These are phyloP conservation scores for Rauvolfia tetraphylla DNA, from an alignment of 257 asterid genomes.

Conservation along the genomic window DNA sequence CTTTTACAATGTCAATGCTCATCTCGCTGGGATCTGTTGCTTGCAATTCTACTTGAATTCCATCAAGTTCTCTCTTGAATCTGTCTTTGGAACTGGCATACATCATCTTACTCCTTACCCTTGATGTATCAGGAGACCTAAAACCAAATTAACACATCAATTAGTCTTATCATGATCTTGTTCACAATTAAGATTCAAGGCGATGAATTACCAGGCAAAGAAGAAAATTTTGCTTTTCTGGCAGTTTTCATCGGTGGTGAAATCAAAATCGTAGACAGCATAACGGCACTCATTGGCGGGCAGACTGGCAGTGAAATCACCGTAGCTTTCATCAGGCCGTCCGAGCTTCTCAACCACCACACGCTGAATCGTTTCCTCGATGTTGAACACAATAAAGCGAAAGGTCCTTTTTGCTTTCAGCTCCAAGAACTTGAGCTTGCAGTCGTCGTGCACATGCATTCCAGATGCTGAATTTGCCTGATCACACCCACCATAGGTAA, in stretches of 20 bases:
- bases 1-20: constrained; percentile 75
- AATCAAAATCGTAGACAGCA: constrained; percentile 77
- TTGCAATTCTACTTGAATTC: constrained; percentile 77
- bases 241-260: constrained; percentile 68
- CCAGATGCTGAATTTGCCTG: constrained; percentile 81
- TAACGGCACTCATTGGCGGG: constrained; percentile 79
- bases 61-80: constrained; percentile 82
- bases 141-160: background rate
- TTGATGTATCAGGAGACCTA: constrained; percentile 76
- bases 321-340: constrained; percentile 48
- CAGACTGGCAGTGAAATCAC: constrained; percentile 49
- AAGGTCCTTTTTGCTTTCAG: constrained; percentile 68
- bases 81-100: constrained; percentile 87
- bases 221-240: constrained; percentile 93
- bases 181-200: too few species aligned
- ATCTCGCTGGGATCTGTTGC: constrained; percentile 90
- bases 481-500: background rate
- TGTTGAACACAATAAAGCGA: constrained; percentile 63
- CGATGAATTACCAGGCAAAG: constrained; percentile 51
- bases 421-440: constrained; percentile 74
- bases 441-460: constrained; percentile 67
- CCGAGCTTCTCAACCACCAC: constrained; percentile 81
- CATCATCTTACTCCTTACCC: constrained; percentile 89
- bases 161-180: too few species aligned
- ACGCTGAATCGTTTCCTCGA: constrained; percentile 38